Base-by-base conservation (phyloP, 192 early-diverging fungal species). In the Backusella mclennaniae region DNA sequence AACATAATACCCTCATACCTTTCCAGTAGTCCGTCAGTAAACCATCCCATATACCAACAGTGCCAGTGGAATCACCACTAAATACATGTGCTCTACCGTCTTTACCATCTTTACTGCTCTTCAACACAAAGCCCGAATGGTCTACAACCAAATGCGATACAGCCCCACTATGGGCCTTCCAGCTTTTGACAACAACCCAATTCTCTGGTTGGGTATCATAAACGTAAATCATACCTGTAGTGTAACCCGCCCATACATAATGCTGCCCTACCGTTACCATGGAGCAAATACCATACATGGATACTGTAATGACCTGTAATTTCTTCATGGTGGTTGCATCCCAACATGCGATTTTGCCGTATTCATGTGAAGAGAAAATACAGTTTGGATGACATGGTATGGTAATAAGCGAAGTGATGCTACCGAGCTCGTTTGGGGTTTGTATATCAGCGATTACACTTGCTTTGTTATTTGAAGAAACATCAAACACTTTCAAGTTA, bases 341-440 rank as follows among this genome's bases (percentile, higher is more conserved):
- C 91, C 92, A 95, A 1, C 93, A 82, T 8, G 87, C 85, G 9
- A 96, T 85, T 69, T 88, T 93, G n/a, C 94, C 94, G 80, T 95
- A 90, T 35, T 94, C 91, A 76, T 95, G 94, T 15, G 90, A 92
- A 8, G 86, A 80, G 82, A 89, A 92, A 3, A 94, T 87, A 36
- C 85, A 71, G 2, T 73, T 75, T 52, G 14, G 66, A 67, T 81
- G 81, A 53, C 80, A 82, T 9, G 85, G 82, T 19, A 83, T 83
- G 0, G 83, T 82, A 1, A 88, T 87, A 67, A 93, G 78, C 33
- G 82, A 82, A 7, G 85, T 85, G 63, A 95, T 77, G 35, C 85
- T 85, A 2, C 92, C 91, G 8, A 89, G 71, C 26, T 88, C 86
- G 66, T 73, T 77, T 39, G 84, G 80, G 12, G 87, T 72, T 4